Evolutionary conservation across 2,329 filamentous ascomycete species (phyloP), one percentile per base, ranked within the genome.

Genomic region (Sporothrix humicola): DNA sequence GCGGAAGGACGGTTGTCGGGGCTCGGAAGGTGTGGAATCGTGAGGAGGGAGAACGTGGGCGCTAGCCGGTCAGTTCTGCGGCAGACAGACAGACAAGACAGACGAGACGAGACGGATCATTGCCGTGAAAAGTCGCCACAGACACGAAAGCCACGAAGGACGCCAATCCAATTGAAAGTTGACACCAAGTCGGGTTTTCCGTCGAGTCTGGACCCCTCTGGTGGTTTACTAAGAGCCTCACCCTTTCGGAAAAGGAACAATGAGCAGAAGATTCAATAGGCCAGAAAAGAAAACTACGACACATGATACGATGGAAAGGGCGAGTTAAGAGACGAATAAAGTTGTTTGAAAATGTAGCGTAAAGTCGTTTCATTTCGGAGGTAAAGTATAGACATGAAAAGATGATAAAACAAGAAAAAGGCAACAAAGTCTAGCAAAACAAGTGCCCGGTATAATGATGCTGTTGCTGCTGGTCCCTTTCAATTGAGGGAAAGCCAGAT

Each of bases 361-460:
- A 44, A 13, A 65, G 26, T 63, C 61, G 26, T 65, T 20, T 65
- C 61, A 65, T 46, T 65, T 65, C 61, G 61, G 42, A 46, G 23
- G 44, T 65, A 42, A 46, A 26, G 7, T 13, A 20, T 37, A 37
- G 31, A 37, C 31, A 26, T 37, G 31, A 37, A 37, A 37, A 37
- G 31, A 37, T 37, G 31, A 37, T 37, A 37, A 37, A 37, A 7
- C 20, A 56, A 15, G 23, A 23, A 48, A 23, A 23, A 17, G 37
- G 17, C 17, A 44, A 20, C 20, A 44, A 63, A 44, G 37, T 63
- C 59, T 63, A 63, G 23, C 42, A 65, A n/a, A 15, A 46, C 8
- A n/a, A 15, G 20, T 65, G 61, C 61, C n/a, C 61, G 61, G 61
- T 65, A 65, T 65, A 65, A 65, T 65, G 61, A 65, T 65, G 61